A percentile compares a stretch with the other conserved stretches of the same genome.
phyloP scores from a whole-genome alignment of 2,329 filamentous ascomycete genomes.

The Fusarium sp. region DNA sequence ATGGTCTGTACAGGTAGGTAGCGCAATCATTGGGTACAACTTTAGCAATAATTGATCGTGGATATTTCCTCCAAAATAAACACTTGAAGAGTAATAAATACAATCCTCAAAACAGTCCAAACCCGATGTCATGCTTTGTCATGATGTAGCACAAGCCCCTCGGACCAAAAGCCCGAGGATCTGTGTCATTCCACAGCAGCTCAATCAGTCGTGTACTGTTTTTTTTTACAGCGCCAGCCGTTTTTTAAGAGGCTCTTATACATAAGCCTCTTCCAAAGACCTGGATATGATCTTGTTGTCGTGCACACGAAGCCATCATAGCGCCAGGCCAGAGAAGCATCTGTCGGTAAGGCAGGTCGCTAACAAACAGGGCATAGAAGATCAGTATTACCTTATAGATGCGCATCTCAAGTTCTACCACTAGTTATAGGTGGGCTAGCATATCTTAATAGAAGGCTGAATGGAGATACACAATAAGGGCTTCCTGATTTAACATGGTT shows the following conservation, averaged over 20 bases:
- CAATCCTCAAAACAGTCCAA: no score
- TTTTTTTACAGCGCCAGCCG: constrained; percentile 9
- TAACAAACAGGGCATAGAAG: background rate
- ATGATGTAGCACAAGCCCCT: constrained; percentile 7
- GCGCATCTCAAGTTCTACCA: background rate
- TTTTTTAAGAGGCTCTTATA: background rate
- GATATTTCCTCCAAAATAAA: no score
- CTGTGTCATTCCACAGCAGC: constrained; percentile 1
- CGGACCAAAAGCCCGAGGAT: constrained; percentile 5
- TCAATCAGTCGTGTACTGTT: constrained; percentile 4
- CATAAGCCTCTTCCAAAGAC: background rate
- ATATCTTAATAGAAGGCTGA: background rate
- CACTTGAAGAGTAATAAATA: no score
- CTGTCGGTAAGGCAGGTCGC: constrained; percentile 2
- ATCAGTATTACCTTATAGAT: background rate
- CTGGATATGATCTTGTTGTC: background rate
- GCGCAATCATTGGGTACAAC: no score
- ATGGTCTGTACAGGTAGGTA: no score
- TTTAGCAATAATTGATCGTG: no score
- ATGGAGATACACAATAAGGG: background rate
- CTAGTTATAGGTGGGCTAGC: background rate
- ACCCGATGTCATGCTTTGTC: constrained; percentile 14
- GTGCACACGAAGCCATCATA: constrained; percentile 8
- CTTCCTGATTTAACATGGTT: background rate
- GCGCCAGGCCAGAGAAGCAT: constrained; percentile 18